Percentiles rank a stretch among this genome's conserved stretches.
phyloP scores from a whole-genome alignment of 345 rosid genomes.

The Sapria himalayana region DNA sequence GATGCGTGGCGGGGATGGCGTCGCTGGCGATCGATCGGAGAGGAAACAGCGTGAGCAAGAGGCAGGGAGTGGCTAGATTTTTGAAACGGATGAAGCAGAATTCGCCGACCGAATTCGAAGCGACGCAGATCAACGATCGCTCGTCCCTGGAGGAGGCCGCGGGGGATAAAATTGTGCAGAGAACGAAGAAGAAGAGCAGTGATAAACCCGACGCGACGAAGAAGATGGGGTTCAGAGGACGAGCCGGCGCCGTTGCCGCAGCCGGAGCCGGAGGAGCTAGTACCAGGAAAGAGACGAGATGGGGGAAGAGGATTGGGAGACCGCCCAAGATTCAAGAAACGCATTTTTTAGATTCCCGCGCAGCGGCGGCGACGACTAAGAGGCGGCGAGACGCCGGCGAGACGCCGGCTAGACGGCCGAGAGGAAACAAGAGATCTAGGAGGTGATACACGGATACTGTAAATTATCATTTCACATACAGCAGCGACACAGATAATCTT shows the following conservation, averaged over 20 bases:
- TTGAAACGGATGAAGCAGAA: conserved; percentile 34
- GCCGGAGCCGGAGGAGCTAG: no score
- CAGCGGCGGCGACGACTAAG: conserved; percentile 9
- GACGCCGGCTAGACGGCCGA: conserved; percentile 9
- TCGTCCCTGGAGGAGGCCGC: conserved; percentile 1
- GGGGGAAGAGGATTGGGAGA: conserved; percentile 14
- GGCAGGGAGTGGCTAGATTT: conserved; percentile 25
- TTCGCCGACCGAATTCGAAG: conserved; percentile 10
- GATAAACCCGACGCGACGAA: no score
- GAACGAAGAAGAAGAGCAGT: conserved; percentile 7
- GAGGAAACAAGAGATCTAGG: conserved; percentile 21
- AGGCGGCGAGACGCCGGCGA: conserved; percentile 17
- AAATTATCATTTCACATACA: conserved; percentile 9
- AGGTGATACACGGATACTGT: conserved; percentile 23
- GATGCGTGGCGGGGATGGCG: conserved; percentile 31
- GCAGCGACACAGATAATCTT: not conserved
- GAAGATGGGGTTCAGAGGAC: no score
- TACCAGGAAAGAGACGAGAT: conserved; percentile 3
- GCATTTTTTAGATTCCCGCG: no score
- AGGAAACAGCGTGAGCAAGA: conserved; percentile 16
- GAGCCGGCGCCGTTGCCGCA: no score
- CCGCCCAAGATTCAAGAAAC: conserved; percentile 14
- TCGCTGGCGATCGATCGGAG: conserved; percentile 23
- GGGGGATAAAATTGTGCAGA: conserved; percentile 10
- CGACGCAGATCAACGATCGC: conserved; percentile 6